phyloP scores from a whole-genome alignment of 2,329 filamentous ascomycete species.

The Aspergillus ruber region DNA sequence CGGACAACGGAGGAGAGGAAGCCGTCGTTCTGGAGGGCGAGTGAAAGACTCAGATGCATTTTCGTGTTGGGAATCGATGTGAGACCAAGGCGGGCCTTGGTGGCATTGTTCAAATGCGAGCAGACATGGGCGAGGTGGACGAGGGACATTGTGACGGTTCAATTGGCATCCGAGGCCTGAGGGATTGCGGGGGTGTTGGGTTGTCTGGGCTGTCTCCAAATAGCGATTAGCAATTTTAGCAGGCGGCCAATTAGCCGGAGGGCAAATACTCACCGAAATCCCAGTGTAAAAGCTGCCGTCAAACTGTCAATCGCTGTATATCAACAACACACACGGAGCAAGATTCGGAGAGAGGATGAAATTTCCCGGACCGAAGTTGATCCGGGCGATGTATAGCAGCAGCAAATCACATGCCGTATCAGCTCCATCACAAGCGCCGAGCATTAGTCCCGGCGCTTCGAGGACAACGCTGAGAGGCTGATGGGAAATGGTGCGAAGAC shows the following conservation, averaged over 20 bases:
- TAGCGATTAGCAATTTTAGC: background rate
- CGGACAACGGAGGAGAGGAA: conserved; percentile 77
- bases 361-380: conserved; percentile 1
- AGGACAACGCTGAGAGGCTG: background rate
- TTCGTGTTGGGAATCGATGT: conserved; percentile 78
- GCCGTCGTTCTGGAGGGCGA: conserved; percentile 74
- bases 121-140: conserved; percentile 71
- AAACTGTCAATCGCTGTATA: conserved; percentile 3
- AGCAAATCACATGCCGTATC: background rate
- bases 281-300: background rate
- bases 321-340: too few species aligned
- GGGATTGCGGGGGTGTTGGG: background rate
- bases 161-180: background rate
- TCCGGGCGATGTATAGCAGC: background rate
- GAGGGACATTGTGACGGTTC: conserved; percentile 57
- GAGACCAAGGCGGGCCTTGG: conserved; percentile 71
- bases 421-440: conserved; percentile 2
- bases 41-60: conserved; percentile 67
- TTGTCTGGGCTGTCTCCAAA: too few species aligned
- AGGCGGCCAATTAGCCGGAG: background rate
- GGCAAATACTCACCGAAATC: background rate
- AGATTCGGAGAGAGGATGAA: conserved; percentile 2
- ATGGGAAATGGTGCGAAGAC: background rate
- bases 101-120: conserved; percentile 86
- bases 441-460: conserved; percentile 2